Base-by-base conservation (phyloP, 371 early-diverging fungal species). In the Blyttiomyces sp. region DNA sequence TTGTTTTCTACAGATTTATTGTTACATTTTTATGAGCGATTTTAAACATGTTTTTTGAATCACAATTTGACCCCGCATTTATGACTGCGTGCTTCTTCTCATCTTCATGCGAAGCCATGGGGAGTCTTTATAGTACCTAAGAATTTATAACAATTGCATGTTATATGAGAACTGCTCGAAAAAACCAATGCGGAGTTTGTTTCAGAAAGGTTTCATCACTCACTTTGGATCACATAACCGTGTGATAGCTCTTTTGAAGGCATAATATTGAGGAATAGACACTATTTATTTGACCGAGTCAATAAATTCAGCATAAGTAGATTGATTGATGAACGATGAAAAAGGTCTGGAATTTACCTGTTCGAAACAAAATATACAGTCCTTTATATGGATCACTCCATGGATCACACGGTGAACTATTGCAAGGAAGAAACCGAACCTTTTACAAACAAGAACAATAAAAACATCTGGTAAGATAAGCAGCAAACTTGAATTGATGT, bases 161-260 rank as follows among this genome's bases (percentile, higher is more conserved):
- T 45, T n/a, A 6, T 6, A 45, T 30, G 21, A n/a, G 2, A 59
- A 23, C 46, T 19, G n/a, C n/a, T n/a, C n/a, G n/a, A n/a, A n/a
- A n/a, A n/a, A n/a, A n/a, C n/a, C n/a, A n/a, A n/a, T n/a, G n/a
- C n/a, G n/a, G n/a, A n/a, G n/a, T n/a, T n/a, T n/a, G n/a, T n/a
- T n/a, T n/a, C 34, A 16, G 11, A 34, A 51, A 2, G 42, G 36
- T 31, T 32, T 44, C 32, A 21, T 24, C 9, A 30, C 68, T 1
- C 54, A 74, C 71, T 74, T 74, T 49, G 74, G 65, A 43, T 74
- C 64, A 43, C 74, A 74, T 1, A 74, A 59, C 59, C 64, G 46
- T n/a, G 61, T 57, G 4, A 61, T 59, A 1, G 71, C 69, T 2
- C 62, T 45, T 39, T 66, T 60, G 44, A 67, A 63, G 4, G 54